Conservation (phyloP, 2,329 filamentous ascomycete genomes). For the Neonectria magnoliae region DNA sequence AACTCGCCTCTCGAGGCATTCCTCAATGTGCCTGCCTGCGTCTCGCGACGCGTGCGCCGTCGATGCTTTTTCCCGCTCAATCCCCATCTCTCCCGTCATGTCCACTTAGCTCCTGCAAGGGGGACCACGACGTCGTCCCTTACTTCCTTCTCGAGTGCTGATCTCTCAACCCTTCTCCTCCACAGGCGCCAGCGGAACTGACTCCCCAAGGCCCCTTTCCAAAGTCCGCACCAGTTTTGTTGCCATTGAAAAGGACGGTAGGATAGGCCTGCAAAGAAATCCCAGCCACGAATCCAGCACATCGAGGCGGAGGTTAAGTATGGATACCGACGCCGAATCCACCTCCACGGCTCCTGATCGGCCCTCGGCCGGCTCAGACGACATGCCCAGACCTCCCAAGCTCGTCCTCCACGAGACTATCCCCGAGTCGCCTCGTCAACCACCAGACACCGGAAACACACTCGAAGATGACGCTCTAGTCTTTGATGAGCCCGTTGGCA, state of each 20-base stretch:
- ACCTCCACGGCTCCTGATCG: constrained; percentile 52
- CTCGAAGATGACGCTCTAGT: constrained; percentile 37
- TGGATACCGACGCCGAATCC: constrained; percentile 47
- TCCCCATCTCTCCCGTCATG: constrained; percentile 5
- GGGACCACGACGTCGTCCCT: constrained; percentile 29
- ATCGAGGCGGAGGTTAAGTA: constrained; percentile 50
- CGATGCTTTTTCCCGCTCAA: constrained; percentile 14
- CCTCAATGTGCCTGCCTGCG: constrained; percentile 18
- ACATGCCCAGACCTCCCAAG: constrained; percentile 39
- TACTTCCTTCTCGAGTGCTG: constrained; percentile 35
- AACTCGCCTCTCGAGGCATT: constrained; percentile 16
- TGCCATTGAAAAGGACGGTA: constrained; percentile 73
- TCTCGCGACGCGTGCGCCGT: constrained; percentile 23
- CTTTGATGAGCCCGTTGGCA: constrained; percentile 49
- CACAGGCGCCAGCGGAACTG: constrained; percentile 50
- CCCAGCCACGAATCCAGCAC: constrained; percentile 51
- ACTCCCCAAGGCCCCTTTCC: constrained; percentile 73
- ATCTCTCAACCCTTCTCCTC: constrained; percentile 33
- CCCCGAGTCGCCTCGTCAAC: constrained; percentile 53
- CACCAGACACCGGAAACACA: constrained; percentile 30
- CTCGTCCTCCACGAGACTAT: constrained; percentile 52
- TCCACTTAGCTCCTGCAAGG: constrained; percentile 2
- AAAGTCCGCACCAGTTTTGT: constrained; percentile 82
- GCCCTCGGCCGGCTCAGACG: constrained; percentile 41
- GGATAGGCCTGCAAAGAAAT: constrained; percentile 61